These are phyloP conservation scores for Naganishia vaughanmartiniae DNA, from an alignment of 768 basidiomycete genomes.

Conservation along the genomic window DNA sequence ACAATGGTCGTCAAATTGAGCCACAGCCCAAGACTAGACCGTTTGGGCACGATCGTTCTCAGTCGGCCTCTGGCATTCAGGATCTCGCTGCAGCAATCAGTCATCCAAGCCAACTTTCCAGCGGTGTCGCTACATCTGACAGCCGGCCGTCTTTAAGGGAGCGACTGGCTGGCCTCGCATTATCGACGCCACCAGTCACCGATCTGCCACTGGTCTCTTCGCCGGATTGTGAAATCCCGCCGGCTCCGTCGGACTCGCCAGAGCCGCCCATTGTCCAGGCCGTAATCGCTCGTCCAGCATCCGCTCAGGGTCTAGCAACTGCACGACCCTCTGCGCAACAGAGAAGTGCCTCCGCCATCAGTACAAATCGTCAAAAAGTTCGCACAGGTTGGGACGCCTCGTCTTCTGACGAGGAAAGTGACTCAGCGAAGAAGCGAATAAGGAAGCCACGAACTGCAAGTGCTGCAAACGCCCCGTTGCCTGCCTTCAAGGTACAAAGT, in stretches of 20 bases:
- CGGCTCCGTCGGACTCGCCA: not conserved
- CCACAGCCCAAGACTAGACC: conserved; percentile 4
- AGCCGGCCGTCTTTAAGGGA: conserved; percentile 5
- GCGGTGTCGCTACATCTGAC: not conserved
- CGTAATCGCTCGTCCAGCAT: not conserved
- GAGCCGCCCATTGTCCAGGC: not conserved
- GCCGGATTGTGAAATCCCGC: conserved; percentile 29
- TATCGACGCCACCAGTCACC: conserved; percentile 11
- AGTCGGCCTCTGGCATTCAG: conserved; percentile 22
- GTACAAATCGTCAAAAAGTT: conserved; percentile 1
- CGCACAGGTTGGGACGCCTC: conserved; percentile 29
- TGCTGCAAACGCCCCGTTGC: not conserved
- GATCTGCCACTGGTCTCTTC: conserved; percentile 8
- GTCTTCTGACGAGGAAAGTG: conserved; percentile 30
- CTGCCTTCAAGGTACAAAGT: conserved; percentile 22
- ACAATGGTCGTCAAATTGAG: not conserved
- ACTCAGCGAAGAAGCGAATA: conserved; percentile 4
- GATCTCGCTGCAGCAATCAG: conserved; percentile 15
- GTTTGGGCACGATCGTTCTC: conserved; percentile 24
- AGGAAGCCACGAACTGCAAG: conserved; percentile 14
- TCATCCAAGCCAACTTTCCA: not conserved
- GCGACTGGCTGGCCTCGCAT: conserved; percentile 11
- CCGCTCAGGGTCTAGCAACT: not conserved
- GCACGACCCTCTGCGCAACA: not conserved
- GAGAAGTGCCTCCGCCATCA: conserved; percentile 17